phyloP scores from a whole-genome alignment of 345 rosid species.

The Eucalyptus globulus region DNA sequence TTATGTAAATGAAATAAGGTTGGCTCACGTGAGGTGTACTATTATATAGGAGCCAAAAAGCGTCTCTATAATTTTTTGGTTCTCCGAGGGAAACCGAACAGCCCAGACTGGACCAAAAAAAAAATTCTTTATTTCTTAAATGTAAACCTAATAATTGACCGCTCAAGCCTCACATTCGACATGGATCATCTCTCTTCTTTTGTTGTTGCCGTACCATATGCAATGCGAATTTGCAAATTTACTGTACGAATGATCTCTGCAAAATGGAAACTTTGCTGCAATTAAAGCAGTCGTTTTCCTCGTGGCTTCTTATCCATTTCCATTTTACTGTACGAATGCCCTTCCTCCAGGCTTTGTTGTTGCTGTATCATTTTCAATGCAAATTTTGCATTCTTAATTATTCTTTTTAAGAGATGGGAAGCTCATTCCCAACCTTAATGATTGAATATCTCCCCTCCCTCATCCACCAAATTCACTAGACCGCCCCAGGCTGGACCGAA shows the following conservation, averaged over 20 bases:
- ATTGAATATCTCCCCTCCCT: neutral
- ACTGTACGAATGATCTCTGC: too few species aligned
- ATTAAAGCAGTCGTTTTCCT: too few species aligned
- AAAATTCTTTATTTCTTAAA: neutral
- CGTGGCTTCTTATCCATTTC: too few species aligned
- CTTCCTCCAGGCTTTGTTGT: too few species aligned
- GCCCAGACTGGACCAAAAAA: neutral
- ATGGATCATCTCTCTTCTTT: neutral
- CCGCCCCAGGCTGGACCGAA: accelerated
- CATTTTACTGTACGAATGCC: too few species aligned
- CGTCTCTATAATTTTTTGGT: too few species aligned
- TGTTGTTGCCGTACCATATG: too few species aligned
- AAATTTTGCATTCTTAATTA: neutral
- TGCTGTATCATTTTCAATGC: neutral
- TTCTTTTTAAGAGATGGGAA: neutral
- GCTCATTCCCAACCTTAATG: neutral
- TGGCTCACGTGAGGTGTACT: neutral
- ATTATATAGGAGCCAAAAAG: too few species aligned
- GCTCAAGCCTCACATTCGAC: neutral
- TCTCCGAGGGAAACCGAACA: neutral
- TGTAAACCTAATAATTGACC: neutral
- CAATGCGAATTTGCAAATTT: too few species aligned
- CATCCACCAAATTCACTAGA: neutral
- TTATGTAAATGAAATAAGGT: too few species aligned
- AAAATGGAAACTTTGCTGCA: too few species aligned